Evolutionary conservation across 2,329 filamentous ascomycete species (phyloP).

Genomic region (Beauveria scarabaeidicola): DNA sequence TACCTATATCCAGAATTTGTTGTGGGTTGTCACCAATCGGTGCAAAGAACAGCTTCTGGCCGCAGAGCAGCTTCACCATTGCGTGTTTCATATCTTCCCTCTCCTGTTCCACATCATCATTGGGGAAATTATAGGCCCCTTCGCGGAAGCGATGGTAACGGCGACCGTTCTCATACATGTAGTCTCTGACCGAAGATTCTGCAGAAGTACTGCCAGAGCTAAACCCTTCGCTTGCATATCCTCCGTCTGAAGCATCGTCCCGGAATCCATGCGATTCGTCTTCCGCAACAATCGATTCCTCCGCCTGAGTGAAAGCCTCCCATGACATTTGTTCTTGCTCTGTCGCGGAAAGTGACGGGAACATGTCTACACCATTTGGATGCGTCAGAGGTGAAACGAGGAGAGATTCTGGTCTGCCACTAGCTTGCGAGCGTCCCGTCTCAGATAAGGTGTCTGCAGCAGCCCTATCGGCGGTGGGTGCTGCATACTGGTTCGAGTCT

Average conservation of each 20-base stretch:
- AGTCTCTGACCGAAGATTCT: conserved; percentile 37
- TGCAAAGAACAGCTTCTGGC: conserved; percentile 41
- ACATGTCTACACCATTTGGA: conserved; percentile 29
- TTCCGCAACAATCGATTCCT: conserved; percentile 29
- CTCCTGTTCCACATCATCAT: conserved; percentile 52
- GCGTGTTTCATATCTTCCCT: conserved; percentile 49
- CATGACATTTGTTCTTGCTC: conserved; percentile 29
- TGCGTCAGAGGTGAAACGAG: conserved; percentile 26
- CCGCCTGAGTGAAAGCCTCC: conserved; percentile 28
- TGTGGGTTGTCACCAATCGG: conserved; percentile 39
- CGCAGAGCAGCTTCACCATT: conserved; percentile 41
- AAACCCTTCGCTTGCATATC: conserved; percentile 29
- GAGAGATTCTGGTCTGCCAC: conserved; percentile 15
- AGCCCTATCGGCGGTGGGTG: neutral
- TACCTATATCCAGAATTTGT: conserved; percentile 48
- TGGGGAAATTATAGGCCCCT: conserved; percentile 49
- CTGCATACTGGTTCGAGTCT: neutral
- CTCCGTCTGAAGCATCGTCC: conserved; percentile 24
- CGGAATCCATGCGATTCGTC: conserved; percentile 19
- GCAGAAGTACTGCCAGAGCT: conserved; percentile 30
- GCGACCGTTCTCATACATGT: conserved; percentile 48
- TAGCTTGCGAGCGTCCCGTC: neutral
- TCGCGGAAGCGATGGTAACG: conserved; percentile 49
- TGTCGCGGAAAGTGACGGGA: conserved; percentile 25
- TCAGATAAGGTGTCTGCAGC: neutral